Conservation (phyloP, 169 alveolate species). For the Eimeria praecox region DNA sequence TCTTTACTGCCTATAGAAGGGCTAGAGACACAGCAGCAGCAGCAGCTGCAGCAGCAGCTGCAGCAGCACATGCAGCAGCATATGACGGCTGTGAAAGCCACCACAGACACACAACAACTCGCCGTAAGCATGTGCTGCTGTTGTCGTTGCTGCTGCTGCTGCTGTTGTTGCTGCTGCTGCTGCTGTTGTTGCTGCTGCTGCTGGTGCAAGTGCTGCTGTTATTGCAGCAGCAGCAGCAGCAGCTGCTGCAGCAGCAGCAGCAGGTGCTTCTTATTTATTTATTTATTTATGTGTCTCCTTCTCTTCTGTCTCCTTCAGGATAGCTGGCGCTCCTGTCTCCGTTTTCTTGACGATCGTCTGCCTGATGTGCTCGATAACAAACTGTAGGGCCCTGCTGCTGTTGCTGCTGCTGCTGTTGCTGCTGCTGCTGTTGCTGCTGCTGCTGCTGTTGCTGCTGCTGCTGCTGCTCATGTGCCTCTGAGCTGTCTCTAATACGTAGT, state of each 20-base stretch:
- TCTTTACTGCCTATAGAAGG: background rate
- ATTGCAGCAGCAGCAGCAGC: conserved; percentile 8
- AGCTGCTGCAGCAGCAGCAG: background rate
- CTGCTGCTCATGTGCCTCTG: background rate
- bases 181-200: background rate
- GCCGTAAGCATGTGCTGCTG: background rate
- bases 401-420: conserved; percentile 5
- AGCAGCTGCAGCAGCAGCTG: background rate
- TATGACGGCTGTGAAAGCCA: background rate
- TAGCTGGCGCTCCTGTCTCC: background rate
- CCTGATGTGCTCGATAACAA: background rate
- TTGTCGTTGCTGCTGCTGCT: conserved; percentile 22
- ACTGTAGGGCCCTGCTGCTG: background rate
- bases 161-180: background rate
- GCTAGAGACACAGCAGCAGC: background rate
- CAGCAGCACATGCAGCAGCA: background rate
- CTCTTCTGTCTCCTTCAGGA: conserved; percentile 7
- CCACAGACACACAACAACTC: conserved; percentile 23
- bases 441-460: conserved; percentile 29
- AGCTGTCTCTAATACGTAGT: too few relatives aligned
- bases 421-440: conserved; percentile 26
- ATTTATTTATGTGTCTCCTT: background rate
- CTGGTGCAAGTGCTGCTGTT: conserved; percentile 12
- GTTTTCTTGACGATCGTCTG: background rate
- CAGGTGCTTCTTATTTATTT: background rate